Conservation (phyloP, 2,329 filamentous ascomycete genomes). For the Colletotrichum horii region DNA sequence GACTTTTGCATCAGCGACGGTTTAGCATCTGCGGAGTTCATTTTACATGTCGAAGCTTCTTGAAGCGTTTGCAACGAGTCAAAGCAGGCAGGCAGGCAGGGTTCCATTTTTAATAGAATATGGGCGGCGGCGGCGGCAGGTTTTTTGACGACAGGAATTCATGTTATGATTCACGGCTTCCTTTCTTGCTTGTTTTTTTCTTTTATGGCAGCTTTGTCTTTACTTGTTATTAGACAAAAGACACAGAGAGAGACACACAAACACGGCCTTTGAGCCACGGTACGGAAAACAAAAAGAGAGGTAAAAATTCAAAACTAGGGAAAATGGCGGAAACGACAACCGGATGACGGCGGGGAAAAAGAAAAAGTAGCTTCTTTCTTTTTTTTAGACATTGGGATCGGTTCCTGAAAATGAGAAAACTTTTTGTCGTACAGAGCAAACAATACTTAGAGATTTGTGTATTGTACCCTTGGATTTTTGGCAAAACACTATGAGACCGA, state of each 20-base stretch:
- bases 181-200: not conserved
- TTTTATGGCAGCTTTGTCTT: not conserved
- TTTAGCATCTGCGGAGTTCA: not conserved
- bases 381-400: not conserved
- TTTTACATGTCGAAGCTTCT: not conserved
- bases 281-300: not conserved
- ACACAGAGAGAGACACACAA: not conserved
- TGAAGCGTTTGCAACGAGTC: not conserved
- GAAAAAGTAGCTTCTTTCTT: not conserved
- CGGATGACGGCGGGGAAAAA: not conserved
- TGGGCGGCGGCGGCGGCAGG: too few relatives aligned
- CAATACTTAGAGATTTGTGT: not conserved
- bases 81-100: not conserved
- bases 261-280: not conserved
- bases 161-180: not conserved
- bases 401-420: not conserved
- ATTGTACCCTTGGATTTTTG: too few relatives aligned
- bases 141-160: not conserved
- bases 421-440: not conserved
- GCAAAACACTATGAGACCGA: too few relatives aligned
- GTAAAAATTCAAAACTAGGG: not conserved
- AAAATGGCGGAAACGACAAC: not conserved
- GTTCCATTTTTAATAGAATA: not conserved
- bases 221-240: not conserved
- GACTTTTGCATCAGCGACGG: constrained; percentile 20